phyloP scores from a whole-genome alignment of 1,284 basidiomycete genomes.

The Phaffia rhodozyma region DNA sequence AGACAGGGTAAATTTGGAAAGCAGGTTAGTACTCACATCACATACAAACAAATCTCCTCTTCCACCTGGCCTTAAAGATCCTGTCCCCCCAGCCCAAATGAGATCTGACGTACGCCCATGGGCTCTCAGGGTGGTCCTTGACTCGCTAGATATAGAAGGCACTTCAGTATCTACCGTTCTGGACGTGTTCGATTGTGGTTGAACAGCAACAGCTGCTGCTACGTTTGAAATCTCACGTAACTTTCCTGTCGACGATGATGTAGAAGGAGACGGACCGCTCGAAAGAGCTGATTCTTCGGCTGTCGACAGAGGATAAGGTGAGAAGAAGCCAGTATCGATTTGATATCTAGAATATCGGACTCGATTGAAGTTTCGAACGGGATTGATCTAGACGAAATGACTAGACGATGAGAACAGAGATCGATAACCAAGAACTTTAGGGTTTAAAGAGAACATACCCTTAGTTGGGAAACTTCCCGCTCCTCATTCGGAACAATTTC shows the following conservation, averaged over 20 bases:
- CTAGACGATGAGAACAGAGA: background rate
- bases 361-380: slow-evolving; percentile 34
- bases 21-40: slow-evolving; percentile 26
- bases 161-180: background rate
- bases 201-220: background rate
- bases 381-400: slow-evolving; percentile 26
- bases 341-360: slow-evolving; percentile 34
- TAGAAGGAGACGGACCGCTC: background rate
- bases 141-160: background rate
- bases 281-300: slow-evolving; percentile 1
- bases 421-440: too few relatives aligned
- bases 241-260: background rate
- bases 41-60: slow-evolving; percentile 34
- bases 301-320: slow-evolving; percentile 53
- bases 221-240: background rate
- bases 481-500: background rate
- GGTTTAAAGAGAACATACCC: background rate
- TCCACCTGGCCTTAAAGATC: slow-evolving; percentile 38
- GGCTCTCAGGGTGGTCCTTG: slow-evolving; percentile 41
- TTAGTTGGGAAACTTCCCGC: background rate
- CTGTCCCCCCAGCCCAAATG: slow-evolving; percentile 46
- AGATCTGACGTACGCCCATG: slow-evolving; percentile 60
- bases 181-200: background rate
- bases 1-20: background rate
- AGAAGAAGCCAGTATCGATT: slow-evolving; percentile 49